Base-by-base conservation (phyloP, 148 eudicot genomes). In the Arctostaphylos glauca region DNA sequence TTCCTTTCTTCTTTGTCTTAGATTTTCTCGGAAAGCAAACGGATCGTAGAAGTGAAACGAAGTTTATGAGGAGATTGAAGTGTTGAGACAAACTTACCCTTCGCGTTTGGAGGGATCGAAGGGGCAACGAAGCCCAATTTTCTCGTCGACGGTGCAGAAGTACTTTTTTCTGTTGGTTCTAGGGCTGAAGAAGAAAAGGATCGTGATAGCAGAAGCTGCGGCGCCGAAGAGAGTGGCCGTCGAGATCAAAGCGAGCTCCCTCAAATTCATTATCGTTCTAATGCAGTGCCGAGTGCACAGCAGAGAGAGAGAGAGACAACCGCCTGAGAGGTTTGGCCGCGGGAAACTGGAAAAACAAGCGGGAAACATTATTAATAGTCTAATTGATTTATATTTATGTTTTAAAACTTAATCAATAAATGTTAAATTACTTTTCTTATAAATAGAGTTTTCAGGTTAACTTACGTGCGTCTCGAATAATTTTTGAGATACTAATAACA, bases 31-130 rank as follows among this genome's bases (percentile, higher is more conserved):
- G 59, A 2, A 81, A 81, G 19, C 18, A 21, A 81, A 13, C 48
- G 10, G 21, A 38, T 5, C 19, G 2, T 12, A 13, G 54, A 25
- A 54, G 9, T 53, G 60, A 43, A 10, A 77, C 49, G 47, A 10
- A 18, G 16, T 66, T 66, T 23, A 56, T 12, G 23, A 23, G 43
- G 71, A 25, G 14, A 66, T 10, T 66, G 71, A 9, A 49, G 64
- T 31, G 44, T 7, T 15, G 31, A 6, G 13, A 23, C 5, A 19
- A 10, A 66, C 86, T 23, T 13, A 95, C 97, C 94, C 92, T 82
- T 68, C 84, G 50, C 98, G 92, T 78, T 95, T 95, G 53, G 97
- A 83, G 47, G 94, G 86, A 81, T 94, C 91, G 71, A 87, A 95
- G 25, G 98, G 98, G 62, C 84, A 84, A 68, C 19, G 88, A 66